Evolutionary conservation across 1,139 yeast species (phyloP).

Genomic region (Meyerozyma athensensis): DNA sequence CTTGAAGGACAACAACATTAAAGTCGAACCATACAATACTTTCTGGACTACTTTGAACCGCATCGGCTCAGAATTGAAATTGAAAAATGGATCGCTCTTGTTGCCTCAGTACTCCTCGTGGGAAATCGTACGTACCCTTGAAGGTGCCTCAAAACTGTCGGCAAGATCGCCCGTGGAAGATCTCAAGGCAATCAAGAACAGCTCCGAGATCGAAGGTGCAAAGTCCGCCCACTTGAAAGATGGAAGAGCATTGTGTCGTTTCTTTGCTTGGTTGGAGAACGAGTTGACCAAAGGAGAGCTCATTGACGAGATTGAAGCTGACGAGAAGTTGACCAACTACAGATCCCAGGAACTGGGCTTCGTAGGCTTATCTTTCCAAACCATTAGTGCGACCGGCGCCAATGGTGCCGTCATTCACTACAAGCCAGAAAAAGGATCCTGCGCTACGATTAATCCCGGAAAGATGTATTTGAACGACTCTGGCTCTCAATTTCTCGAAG

Average conservation of each 20-base stretch:
- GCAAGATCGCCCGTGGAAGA: constrained; percentile 60
- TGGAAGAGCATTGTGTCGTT: constrained; percentile 75
- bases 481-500: constrained; percentile 91
- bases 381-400: constrained; percentile 89
- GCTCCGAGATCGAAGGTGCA: constrained; percentile 70
- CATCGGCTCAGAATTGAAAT: constrained; percentile 39
- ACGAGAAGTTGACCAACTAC: constrained; percentile 60
- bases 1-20: constrained; percentile 36
- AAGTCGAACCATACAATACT: constrained; percentile 47
- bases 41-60: constrained; percentile 51
- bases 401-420: constrained; percentile 94
- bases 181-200: constrained; percentile 76
- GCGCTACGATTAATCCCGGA: constrained; percentile 66
- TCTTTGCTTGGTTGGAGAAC: constrained; percentile 83
- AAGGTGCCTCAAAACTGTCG: constrained; percentile 39
- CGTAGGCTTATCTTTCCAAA: constrained; percentile 82
- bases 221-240: constrained; percentile 77
- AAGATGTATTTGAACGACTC: constrained; percentile 85
- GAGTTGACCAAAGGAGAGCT: constrained; percentile 49
- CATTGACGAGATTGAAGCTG: constrained; percentile 78
- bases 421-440: constrained; percentile 58
- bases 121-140: constrained; percentile 63
- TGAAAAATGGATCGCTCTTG: constrained; percentile 41
- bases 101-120: constrained; percentile 71
- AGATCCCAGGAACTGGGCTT: constrained; percentile 60